These are phyloP conservation scores for Diaporthe australafricana DNA, from an alignment of 2,329 filamentous ascomycete species.

Conservation along the genomic window DNA sequence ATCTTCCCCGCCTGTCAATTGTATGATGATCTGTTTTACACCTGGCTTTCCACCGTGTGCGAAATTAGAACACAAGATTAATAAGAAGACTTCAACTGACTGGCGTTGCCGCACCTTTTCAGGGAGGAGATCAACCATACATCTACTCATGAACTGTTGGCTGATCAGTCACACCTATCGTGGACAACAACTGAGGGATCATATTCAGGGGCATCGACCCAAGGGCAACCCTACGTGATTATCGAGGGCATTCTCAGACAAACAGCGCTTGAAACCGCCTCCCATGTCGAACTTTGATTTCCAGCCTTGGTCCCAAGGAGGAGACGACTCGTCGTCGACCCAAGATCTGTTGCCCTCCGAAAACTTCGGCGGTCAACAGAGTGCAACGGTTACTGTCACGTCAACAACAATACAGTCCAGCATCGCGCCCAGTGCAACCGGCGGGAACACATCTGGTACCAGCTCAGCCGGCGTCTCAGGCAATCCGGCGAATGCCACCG, in stretches of 20 bases:
- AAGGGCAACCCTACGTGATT: background rate
- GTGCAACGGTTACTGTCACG: background rate
- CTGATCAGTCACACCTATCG: background rate
- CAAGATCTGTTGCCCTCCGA: conserved; percentile 6
- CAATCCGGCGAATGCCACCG: conserved; percentile 4
- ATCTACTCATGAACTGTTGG: background rate
- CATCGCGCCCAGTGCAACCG: background rate
- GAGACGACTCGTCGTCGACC: background rate
- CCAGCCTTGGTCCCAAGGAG: background rate
- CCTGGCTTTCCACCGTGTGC: background rate
- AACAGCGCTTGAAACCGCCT: background rate
- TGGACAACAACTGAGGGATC: background rate
- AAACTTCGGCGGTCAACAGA: conserved; percentile 1
- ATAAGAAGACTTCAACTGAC: background rate
- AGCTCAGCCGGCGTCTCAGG: conserved; percentile 4
- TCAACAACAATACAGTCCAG: background rate
- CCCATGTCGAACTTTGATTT: conserved; percentile 19
- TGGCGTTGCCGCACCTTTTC: background rate
- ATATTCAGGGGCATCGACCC: background rate
- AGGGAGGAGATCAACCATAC: background rate
- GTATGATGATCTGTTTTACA: background rate
- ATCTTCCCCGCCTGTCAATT: background rate
- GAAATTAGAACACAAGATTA: background rate
- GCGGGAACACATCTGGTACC: background rate
- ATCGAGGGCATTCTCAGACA: background rate